Base-by-base conservation (phyloP, 2,329 filamentous ascomycete genomes). In the Scedosporium dehoogii region DNA sequence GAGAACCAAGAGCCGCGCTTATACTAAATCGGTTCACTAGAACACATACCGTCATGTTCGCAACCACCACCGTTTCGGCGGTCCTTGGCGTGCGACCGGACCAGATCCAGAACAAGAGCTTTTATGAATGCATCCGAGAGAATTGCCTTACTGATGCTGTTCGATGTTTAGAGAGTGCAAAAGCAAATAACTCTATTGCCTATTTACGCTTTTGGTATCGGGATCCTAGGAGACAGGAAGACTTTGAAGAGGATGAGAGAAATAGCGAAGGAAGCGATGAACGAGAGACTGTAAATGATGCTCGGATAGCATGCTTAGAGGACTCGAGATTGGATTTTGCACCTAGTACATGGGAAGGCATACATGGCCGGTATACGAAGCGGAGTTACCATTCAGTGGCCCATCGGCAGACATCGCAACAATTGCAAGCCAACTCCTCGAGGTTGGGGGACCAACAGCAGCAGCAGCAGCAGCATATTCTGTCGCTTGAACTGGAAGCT, bases 151-250 rank as follows among this genome's bases (percentile, higher is more conserved):
- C 83, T 7, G 89, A 94, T 67, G 90, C 90, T 3, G 85, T 93
- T 41, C 83, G 85, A 65, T 92, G 89, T 68, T 75, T 96, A 38
- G 91, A 96, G 73, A 89, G 88, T 66, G 91, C 91, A 23, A 96
- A 96, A 72, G 88, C 88, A 29, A 96, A 96, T 68, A 90, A 96
- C 71, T 96, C 91, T 1, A 94, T 96, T 69, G 91, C 91, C 1
- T 96, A 96, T 69, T 79, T 96, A 64, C 88, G 91, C 18, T 96
- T 96, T 72, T 90, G 86, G 83, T 93, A 89, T 69, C 83, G 89
- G 61, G 88, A 94, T 70, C 90, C 90, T 18, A 80, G 87, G 33
- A 77, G 81, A 62, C 80, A 79, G 29, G 80, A 82, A 62, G 79
- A 83, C 59, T 74, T 80, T 10, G 71, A 78, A 9, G 72, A 73